Percentiles rank a stretch among this genome's conserved stretches.
phyloP scores from a whole-genome alignment of 768 basidiomycete species.

The Naganishia friedmannii region DNA sequence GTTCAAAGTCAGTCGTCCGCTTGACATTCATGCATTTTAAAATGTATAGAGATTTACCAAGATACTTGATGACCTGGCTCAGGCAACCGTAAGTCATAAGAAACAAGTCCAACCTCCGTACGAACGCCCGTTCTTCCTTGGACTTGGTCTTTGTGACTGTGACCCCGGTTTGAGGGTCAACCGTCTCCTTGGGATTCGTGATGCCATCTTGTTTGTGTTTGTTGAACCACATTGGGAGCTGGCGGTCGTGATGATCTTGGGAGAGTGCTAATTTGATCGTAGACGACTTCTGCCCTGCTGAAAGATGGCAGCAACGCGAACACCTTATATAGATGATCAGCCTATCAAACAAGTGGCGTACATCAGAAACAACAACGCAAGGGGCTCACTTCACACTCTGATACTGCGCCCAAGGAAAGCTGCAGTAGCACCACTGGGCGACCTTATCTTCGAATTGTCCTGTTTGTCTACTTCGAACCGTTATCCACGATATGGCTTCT shows the following conservation, averaged over 20 bases:
- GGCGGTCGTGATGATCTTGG: neutral
- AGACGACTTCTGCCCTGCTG: no score
- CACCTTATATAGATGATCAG: no score
- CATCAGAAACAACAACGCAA: no score
- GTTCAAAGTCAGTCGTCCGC: neutral
- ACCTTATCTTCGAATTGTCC: no score
- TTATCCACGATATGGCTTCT: no score
- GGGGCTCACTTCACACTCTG: no score
- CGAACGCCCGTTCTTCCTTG: slow-evolving; percentile 31
- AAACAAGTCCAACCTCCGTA: slow-evolving; percentile 37
- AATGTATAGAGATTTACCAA: slow-evolving; percentile 30
- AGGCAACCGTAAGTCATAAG: slow-evolving; percentile 38
- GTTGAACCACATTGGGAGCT: neutral
- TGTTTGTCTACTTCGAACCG: no score
- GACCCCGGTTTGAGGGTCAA: slow-evolving; percentile 12
- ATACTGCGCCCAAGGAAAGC: no score
- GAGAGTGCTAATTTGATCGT: no score
- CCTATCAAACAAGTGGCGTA: no score
- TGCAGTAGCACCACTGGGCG: no score
- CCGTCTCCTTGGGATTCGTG: neutral
- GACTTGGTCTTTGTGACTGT: neutral
- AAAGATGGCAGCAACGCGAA: neutral
- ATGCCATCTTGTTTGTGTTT: slow-evolving; percentile 3
- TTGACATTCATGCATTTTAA: neutral
- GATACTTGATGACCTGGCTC: slow-evolving; percentile 42